A percentile compares a stretch with the other conserved stretches of the same genome.
Evolutionary conservation across 2,329 filamentous ascomycete species (phyloP).

Genomic region (Fonsecaea monophora): DNA sequence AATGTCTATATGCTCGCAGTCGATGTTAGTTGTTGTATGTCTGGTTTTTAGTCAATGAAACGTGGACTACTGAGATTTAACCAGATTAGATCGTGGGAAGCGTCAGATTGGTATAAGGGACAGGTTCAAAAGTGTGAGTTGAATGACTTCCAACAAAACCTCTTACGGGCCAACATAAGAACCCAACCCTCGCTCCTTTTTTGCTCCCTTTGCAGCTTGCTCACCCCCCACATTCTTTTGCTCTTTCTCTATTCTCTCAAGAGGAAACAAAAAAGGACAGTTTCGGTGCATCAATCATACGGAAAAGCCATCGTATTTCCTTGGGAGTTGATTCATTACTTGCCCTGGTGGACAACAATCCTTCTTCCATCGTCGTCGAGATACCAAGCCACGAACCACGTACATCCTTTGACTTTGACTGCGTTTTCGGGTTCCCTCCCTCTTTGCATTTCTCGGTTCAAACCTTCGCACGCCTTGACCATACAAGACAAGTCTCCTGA

Average conservation of each 20-base stretch:
- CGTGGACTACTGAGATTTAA: too few relatives aligned
- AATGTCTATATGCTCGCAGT: too few relatives aligned
- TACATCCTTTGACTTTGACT: slow-evolving; percentile 15
- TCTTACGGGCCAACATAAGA: slow-evolving; percentile 1
- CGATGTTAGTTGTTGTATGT: too few relatives aligned
- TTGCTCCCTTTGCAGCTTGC: neutral
- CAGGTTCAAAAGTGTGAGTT: neutral
- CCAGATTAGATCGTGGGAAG: too few relatives aligned
- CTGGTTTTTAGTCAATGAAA: too few relatives aligned
- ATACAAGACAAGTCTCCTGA: slow-evolving; percentile 1
- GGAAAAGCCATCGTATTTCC: neutral
- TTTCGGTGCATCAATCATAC: neutral
- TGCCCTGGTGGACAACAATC: neutral
- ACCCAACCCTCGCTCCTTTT: neutral
- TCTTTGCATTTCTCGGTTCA: neutral
- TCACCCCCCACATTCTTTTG: slow-evolving; percentile 7
- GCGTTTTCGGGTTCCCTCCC: slow-evolving; percentile 11
- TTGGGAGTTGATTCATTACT: neutral
- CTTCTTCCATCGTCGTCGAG: neutral
- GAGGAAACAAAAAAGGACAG: neutral
- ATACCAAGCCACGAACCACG: slow-evolving; percentile 4
- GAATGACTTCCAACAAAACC: slow-evolving; percentile 6
- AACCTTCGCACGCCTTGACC: neutral
- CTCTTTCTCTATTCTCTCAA: slow-evolving; percentile 4
- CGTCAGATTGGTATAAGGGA: too few relatives aligned